Conservation (phyloP, 257 asterid species). For the Jasminum sambac region DNA sequence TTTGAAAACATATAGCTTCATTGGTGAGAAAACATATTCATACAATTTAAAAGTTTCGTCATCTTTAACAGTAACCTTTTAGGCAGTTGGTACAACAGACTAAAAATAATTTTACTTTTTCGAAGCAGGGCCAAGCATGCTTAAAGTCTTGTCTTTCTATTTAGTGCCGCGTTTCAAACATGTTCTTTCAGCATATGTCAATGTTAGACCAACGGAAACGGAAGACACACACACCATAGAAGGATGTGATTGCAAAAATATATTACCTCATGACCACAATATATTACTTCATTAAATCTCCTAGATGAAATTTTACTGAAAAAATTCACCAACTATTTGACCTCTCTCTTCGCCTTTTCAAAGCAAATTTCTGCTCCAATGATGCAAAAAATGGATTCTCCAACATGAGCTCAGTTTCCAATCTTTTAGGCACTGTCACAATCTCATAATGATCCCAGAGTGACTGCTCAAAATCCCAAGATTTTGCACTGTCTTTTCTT, state of each 20-base stretch:
- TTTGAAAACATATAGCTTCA: no score
- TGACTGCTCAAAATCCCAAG: slow-evolving; percentile 82
- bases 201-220: not conserved
- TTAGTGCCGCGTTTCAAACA: no score
- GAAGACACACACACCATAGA: not conserved
- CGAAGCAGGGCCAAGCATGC: no score
- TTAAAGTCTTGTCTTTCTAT: no score
- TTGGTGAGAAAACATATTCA: no score
- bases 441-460: slow-evolving; percentile 93
- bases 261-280: slow-evolving; percentile 93
- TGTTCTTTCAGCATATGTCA: not conserved
- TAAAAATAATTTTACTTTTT: no score
- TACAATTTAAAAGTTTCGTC: no score
- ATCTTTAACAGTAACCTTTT: no score
- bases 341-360: slow-evolving; percentile 55
- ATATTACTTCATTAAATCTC: slow-evolving; percentile 33
- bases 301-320: slow-evolving; percentile 47
- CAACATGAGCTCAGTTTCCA: slow-evolving; percentile 55
- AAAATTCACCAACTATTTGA: slow-evolving; percentile 67
- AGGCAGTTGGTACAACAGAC: no score
- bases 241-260: not conserved
- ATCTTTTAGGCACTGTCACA: slow-evolving; percentile 59
- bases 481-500: slow-evolving; percentile 11
- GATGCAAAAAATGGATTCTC: slow-evolving; percentile 38
- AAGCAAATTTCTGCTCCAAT: slow-evolving; percentile 25